Percentiles rank a stretch among this genome's conserved stretches.
Evolutionary conservation across 2,329 filamentous ascomycete genomes (phyloP).

Genomic region (Herpotrichia juniperi): DNA sequence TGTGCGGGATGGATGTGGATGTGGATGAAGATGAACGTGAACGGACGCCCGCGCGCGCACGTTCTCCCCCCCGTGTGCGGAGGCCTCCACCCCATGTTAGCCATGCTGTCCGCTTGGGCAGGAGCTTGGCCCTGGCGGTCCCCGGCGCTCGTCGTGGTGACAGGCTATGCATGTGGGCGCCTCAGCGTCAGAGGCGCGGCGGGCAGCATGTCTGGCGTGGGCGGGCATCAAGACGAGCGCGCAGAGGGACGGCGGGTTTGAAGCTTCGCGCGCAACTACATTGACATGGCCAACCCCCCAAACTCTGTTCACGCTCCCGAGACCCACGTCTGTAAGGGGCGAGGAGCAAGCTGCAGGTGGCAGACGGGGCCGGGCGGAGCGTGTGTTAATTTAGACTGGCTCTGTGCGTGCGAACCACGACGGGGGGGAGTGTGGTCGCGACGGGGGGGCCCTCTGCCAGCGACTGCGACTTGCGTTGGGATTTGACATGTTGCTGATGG

Average conservation of each 20-base stretch:
- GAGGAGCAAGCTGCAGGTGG: conserved; percentile 8
- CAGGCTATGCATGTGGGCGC: conserved; percentile 12
- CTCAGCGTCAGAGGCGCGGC: conserved; percentile 20
- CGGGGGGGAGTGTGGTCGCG: conserved; percentile 31
- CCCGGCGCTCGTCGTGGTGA: conserved; percentile 13
- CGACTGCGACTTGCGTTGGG: neutral
- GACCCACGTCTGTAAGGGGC: conserved; percentile 19
- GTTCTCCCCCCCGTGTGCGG: conserved; percentile 14
- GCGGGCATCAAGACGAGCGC: neutral
- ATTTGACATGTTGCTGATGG: neutral
- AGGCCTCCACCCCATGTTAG: conserved; percentile 26
- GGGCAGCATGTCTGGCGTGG: conserved; percentile 1
- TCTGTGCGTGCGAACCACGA: conserved; percentile 38
- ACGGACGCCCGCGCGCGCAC: conserved; percentile 21
- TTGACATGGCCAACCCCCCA: conserved; percentile 7
- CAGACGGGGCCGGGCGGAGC: conserved; percentile 10
- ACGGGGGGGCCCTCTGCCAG: conserved; percentile 27
- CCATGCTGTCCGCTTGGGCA: neutral
- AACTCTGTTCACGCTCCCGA: conserved; percentile 10
- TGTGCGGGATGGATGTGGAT: conserved; percentile 46
- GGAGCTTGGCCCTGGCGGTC: conserved; percentile 24
- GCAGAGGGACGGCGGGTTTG: conserved; percentile 1
- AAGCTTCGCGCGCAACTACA: conserved; percentile 5
- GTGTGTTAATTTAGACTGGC: conserved; percentile 33
- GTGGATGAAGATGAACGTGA: conserved; percentile 17